Percentiles rank a stretch among this genome's conserved stretches.
Evolutionary conservation across 2,329 filamentous ascomycete species (phyloP).

Genomic region (Escovopsis sp.): DNA sequence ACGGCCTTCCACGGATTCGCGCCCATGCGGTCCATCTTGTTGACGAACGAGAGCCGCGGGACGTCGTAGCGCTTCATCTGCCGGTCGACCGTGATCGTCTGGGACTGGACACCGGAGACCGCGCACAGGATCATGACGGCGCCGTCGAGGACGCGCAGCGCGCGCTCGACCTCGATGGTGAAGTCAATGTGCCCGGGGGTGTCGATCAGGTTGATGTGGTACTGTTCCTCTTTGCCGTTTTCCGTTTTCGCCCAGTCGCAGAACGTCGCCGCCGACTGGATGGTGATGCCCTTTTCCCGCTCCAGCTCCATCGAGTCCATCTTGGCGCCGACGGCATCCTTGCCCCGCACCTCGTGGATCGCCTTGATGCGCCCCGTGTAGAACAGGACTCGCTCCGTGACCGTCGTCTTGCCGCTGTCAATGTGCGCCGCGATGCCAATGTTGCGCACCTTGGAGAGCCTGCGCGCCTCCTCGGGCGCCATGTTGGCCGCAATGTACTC

Average conservation of each 20-base stretch:
- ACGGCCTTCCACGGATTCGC: conserved; percentile 96
- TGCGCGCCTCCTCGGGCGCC: conserved; percentile 60
- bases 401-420: conserved; percentile 95
- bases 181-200: conserved; percentile 98
- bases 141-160: conserved; percentile 84
- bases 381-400: conserved; percentile 90
- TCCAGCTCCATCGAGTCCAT: conserved; percentile 99
- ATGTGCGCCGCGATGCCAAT: conserved; percentile 99
- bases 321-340: conserved; percentile 91
- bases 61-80: conserved; percentile 99
- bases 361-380: conserved; percentile 95
- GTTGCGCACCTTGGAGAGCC: conserved; percentile 74
- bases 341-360: conserved; percentile 92
- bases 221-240: conserved; percentile 72
- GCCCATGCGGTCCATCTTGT: conserved; percentile 99
- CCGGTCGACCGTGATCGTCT: conserved; percentile 94
- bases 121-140: conserved; percentile 98
- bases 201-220: conserved; percentile 97
- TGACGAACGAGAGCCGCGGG: conserved; percentile 88
- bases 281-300: conserved; percentile 96
- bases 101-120: conserved; percentile 90
- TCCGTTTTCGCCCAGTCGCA: conserved; percentile 90
- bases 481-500: conserved; percentile 63
- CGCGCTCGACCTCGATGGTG: conserved; percentile 95
- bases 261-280: conserved; percentile 95